phyloP scores from a whole-genome alignment of 73 alveolate species.

The Uronychia binucleata region DNA sequence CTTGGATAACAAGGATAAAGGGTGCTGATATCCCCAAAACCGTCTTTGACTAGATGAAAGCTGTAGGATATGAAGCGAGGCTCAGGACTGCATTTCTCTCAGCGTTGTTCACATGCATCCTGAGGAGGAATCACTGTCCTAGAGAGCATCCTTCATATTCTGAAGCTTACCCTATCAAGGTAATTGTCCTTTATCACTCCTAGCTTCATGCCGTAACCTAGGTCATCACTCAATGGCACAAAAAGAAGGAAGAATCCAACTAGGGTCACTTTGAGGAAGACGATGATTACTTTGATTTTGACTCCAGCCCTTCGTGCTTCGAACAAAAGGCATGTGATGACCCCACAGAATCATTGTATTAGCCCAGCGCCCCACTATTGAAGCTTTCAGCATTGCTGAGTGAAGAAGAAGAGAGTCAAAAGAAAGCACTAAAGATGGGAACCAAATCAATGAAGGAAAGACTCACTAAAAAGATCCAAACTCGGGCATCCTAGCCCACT shows the following conservation, averaged over 20 bases:
- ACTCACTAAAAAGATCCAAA: no score
- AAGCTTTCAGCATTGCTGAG: no score
- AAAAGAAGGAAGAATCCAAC: not conserved
- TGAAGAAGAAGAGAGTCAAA: no score
- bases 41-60: conserved; percentile 53
- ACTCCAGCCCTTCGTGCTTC: conserved; percentile 27
- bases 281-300: conserved; percentile 39
- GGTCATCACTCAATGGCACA: conserved; percentile 41
- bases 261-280: conserved; percentile 19
- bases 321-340: no score
- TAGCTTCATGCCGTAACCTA: conserved; percentile 26
- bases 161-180: not conserved
- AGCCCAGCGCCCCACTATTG: no score
- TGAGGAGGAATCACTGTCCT: not conserved
- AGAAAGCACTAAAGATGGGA: no score
- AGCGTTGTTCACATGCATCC: not conserved
- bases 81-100: not conserved
- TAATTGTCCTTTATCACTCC: not conserved
- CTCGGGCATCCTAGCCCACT: no score
- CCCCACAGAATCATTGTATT: no score
- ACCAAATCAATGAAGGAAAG: no score
- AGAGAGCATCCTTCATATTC: not conserved
- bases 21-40: conserved; percentile 64
- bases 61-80: conserved; percentile 20
- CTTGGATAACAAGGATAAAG: conserved; percentile 76